A percentile compares a stretch with the other conserved stretches of the same genome.
phyloP scores from a whole-genome alignment of 73 alveolate species.

The Stentor roeselii region DNA sequence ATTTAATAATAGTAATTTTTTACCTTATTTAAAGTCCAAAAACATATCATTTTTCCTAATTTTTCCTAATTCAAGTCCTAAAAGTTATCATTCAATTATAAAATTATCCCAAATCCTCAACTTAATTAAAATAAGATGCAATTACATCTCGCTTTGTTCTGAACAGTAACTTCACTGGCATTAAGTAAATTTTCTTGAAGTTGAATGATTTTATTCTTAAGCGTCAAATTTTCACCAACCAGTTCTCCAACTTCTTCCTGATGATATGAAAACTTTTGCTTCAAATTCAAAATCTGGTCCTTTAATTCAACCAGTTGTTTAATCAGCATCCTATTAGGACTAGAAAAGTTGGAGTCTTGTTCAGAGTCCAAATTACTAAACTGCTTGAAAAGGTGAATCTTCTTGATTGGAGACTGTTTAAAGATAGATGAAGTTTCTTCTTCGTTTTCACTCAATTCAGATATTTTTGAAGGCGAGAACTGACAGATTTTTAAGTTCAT shows the following conservation, averaged over 20 bases:
- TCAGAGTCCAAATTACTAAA: background rate
- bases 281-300: background rate
- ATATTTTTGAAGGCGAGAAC: background rate
- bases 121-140: background rate
- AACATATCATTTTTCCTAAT: too few relatives aligned
- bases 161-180: background rate
- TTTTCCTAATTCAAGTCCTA: too few relatives aligned
- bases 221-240: background rate
- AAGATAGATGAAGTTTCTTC: constrained; percentile 2
- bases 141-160: background rate
- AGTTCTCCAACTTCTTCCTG: background rate
- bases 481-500: background rate
- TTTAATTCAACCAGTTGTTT: background rate
- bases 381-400: background rate
- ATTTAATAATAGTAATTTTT: too few relatives aligned
- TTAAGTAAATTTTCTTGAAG: background rate
- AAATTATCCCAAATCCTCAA: too few relatives aligned
- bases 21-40: too few relatives aligned
- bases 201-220: background rate
- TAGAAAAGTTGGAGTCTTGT: background rate
- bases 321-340: background rate
- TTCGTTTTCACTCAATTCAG: background rate
- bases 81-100: too few relatives aligned
- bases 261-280: background rate
- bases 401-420: background rate